These are phyloP conservation scores for Gomphus sp. DNA, from an alignment of 1,284 basidiomycete genomes.

Conservation along the genomic window DNA sequence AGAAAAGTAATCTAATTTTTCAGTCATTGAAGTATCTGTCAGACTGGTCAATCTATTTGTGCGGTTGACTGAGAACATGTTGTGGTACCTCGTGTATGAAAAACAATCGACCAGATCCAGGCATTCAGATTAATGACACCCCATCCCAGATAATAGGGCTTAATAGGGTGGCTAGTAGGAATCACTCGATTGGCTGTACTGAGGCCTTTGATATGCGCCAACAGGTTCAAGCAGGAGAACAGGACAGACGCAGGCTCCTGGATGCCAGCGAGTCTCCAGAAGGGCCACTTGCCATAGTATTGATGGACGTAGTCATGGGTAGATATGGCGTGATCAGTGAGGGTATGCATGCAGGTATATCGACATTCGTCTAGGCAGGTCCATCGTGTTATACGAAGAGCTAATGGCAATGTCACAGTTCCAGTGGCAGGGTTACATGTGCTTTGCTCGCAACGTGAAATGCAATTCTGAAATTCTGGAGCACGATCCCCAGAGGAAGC, in stretches of 20 bases:
- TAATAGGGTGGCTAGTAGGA: conserved; percentile 57
- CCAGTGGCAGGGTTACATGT: conserved; percentile 20
- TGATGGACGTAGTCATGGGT: conserved; percentile 48
- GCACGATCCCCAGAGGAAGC: conserved; percentile 55
- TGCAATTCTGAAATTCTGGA: conserved; percentile 43
- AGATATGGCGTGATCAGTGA: conserved; percentile 56
- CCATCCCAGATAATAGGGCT: conserved; percentile 60
- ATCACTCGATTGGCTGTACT: conserved; percentile 41
- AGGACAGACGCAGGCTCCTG: conserved; percentile 92
- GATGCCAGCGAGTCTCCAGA: conserved; percentile 76
- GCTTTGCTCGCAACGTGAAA: conserved; percentile 30
- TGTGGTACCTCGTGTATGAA: conserved; percentile 78
- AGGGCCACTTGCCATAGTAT: conserved; percentile 97
- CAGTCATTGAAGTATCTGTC: conserved; percentile 74
- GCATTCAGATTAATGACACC: conserved; percentile 76
- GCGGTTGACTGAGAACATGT: not conserved
- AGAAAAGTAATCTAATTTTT: conserved; percentile 93
- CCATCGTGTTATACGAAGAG: conserved; percentile 40
- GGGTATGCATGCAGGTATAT: conserved; percentile 80
- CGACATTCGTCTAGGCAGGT: conserved; percentile 83
- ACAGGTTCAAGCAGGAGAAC: conserved; percentile 83
- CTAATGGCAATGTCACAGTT: conserved; percentile 15
- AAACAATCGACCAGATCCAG: conserved; percentile 90
- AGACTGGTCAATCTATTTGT: not conserved
- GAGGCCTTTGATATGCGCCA: conserved; percentile 56